phyloP scores from a whole-genome alignment of 2,329 filamentous ascomycete genomes.

The Penicillium freii region DNA sequence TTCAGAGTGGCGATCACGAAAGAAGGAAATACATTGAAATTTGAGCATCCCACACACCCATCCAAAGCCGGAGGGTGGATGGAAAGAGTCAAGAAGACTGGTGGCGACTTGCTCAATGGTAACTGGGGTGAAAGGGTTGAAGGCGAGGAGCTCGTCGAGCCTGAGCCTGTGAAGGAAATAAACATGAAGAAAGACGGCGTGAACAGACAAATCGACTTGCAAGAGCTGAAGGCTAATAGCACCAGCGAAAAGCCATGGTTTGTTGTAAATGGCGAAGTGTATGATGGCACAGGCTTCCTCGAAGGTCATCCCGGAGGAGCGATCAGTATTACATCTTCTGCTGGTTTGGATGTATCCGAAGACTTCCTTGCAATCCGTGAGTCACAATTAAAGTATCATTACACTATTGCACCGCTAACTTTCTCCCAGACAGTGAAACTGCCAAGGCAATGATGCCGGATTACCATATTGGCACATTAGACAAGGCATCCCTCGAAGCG shows the following conservation, averaged over 20 bases:
- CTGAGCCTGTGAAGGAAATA: slow-evolving; percentile 62
- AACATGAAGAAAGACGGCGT: slow-evolving; percentile 72
- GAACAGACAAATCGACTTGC: slow-evolving; percentile 62
- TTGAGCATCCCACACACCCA: slow-evolving; percentile 87
- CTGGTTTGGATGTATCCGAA: slow-evolving; percentile 78
- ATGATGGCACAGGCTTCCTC: slow-evolving; percentile 78
- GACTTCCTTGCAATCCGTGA: slow-evolving; percentile 90
- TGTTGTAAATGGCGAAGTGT: slow-evolving; percentile 82
- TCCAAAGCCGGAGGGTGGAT: slow-evolving; percentile 85
- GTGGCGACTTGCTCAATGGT: slow-evolving; percentile 76
- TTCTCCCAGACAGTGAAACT: slow-evolving; percentile 74
- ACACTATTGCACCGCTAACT: slow-evolving; percentile 26
- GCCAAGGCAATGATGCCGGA: slow-evolving; percentile 84
- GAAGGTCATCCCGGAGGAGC: slow-evolving; percentile 83
- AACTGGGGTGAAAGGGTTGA: slow-evolving; percentile 75
- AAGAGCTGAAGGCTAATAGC: slow-evolving; percentile 69
- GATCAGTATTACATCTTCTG: slow-evolving; percentile 76
- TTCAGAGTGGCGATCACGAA: slow-evolving; percentile 75
- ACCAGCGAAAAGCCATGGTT: slow-evolving; percentile 74
- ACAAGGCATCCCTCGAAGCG: slow-evolving; percentile 55
- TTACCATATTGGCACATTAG: slow-evolving; percentile 80
- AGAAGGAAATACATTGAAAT: slow-evolving; percentile 63
- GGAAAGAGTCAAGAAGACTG: slow-evolving; percentile 80
- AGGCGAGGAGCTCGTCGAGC: slow-evolving; percentile 45
- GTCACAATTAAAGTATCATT: slow-evolving; percentile 35